Percentiles rank a stretch among this genome's conserved stretches.
Evolutionary conservation across 495 filamentous ascomycete genomes (phyloP).

Genomic region (Penicillium steckii): DNA sequence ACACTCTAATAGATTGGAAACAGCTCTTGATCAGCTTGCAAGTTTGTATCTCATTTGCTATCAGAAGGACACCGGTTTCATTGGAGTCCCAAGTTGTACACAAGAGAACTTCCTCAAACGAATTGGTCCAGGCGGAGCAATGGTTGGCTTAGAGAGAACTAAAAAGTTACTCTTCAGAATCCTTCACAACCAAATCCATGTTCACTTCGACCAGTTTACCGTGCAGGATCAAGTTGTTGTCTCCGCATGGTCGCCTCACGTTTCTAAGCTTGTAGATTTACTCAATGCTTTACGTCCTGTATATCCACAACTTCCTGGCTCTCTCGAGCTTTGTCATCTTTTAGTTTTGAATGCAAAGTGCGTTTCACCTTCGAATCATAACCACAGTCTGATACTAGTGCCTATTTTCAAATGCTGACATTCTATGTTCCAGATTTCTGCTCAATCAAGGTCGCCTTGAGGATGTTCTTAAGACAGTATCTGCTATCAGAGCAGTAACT

Average conservation of each 20-base stretch:
- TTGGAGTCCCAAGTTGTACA: not conserved
- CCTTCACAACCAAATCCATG: not conserved
- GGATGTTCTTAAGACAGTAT: not conserved
- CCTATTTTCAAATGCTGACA: not conserved
- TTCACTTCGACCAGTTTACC: not conserved
- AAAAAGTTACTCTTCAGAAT: not conserved
- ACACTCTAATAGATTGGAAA: not conserved
- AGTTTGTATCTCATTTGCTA: not conserved
- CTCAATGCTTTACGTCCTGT: not conserved
- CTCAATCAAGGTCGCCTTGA: not conserved
- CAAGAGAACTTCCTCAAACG: not conserved
- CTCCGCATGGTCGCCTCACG: not conserved
- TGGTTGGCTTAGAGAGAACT: not conserved
- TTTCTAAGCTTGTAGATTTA: not conserved
- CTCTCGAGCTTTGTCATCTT: not conserved
- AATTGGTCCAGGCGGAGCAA: not conserved
- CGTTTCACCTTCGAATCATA: not conserved
- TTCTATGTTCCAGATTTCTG: not conserved
- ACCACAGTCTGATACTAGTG: no score
- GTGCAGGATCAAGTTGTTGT: not conserved
- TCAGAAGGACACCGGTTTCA: not conserved
- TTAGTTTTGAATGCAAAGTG: not conserved
- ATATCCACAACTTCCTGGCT: not conserved
- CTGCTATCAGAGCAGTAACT: not conserved
- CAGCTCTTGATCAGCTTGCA: not conserved